These are phyloP conservation scores for Hippophae tibetana DNA, from an alignment of 306 rosid species.

Conservation along the genomic window DNA sequence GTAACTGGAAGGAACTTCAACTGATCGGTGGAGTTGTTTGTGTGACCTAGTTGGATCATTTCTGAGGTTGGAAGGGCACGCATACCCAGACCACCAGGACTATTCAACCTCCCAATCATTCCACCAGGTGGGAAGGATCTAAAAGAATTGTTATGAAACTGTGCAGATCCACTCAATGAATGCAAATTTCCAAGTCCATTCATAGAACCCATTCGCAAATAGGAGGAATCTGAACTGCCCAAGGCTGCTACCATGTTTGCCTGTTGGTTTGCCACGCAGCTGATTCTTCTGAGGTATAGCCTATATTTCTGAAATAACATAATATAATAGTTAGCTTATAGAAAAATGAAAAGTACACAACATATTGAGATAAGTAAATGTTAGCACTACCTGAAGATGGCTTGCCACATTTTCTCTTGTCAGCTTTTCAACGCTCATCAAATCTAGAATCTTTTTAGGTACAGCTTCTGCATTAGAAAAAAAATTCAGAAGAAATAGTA, in stretches of 20 bases:
- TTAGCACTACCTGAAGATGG: slow-evolving; percentile 80
- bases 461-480: slow-evolving; percentile 75
- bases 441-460: slow-evolving; percentile 83
- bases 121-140: slow-evolving; percentile 61
- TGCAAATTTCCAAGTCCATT: slow-evolving; percentile 49
- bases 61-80: slow-evolving; percentile 62
- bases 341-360: slow-evolving; percentile 8
- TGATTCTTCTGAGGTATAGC: slow-evolving; percentile 81
- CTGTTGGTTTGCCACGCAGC: slow-evolving; percentile 80
- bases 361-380: slow-evolving; percentile 13
- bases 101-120: slow-evolving; percentile 61
- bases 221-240: slow-evolving; percentile 65
- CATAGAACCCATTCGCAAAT: slow-evolving; percentile 49
- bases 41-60: slow-evolving; percentile 47
- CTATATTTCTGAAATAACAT: slow-evolving; percentile 76
- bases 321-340: slow-evolving; percentile 11
- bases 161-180: slow-evolving; percentile 44
- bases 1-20: slow-evolving; percentile 35
- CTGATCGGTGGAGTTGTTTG: slow-evolving; percentile 42
- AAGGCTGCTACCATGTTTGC: slow-evolving; percentile 84
- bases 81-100: slow-evolving; percentile 51
- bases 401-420: slow-evolving; percentile 97
- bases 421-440: slow-evolving; percentile 92
- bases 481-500: slow-evolving; percentile 9
- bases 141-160: slow-evolving; percentile 44